Conservation (phyloP, 495 filamentous ascomycete species). For the Daldinia concentrica region DNA sequence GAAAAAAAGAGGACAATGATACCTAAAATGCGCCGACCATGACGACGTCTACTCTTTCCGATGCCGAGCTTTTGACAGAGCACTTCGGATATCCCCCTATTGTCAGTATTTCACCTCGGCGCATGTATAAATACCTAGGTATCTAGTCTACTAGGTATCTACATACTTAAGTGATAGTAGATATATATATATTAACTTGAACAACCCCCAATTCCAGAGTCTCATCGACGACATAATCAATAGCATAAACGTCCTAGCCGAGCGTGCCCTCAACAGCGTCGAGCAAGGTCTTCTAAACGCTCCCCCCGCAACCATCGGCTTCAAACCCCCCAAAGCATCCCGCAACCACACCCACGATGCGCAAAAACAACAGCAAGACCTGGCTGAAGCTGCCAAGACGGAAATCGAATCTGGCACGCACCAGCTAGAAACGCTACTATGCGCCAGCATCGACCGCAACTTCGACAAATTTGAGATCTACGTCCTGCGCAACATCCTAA, state of each 20-base stretch:
- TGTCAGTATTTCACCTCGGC: slow-evolving; percentile 60
- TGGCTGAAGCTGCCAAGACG: slow-evolving; percentile 65
- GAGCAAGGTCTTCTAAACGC: slow-evolving; percentile 80
- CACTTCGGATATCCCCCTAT: slow-evolving; percentile 94
- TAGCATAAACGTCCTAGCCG: slow-evolving; percentile 87
- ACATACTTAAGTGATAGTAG: not conserved
- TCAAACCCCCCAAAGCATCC: slow-evolving; percentile 55
- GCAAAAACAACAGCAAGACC: slow-evolving; percentile 62
- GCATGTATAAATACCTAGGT: not conserved
- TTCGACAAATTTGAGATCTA: slow-evolving; percentile 98
- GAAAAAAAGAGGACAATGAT: slow-evolving; percentile 17
- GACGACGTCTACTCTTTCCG: slow-evolving; percentile 56
- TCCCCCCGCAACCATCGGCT: slow-evolving; percentile 79
- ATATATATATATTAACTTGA: slow-evolving; percentile 37
- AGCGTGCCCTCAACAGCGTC: slow-evolving; percentile 82
- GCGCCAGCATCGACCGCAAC: slow-evolving; percentile 91
- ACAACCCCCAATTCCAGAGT: slow-evolving; percentile 61
- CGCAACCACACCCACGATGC: slow-evolving; percentile 46
- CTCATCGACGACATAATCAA: slow-evolving; percentile 98
- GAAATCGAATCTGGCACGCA: slow-evolving; percentile 93
- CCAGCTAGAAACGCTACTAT: slow-evolving; percentile 93
- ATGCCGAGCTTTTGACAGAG: slow-evolving; percentile 87
- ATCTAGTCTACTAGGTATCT: not conserved
- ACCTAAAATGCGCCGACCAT: slow-evolving; percentile 49
- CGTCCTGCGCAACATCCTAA: slow-evolving; percentile 86